Conservation (phyloP, 78 protist genomes). For the Emiliania huxleyi region DNA sequence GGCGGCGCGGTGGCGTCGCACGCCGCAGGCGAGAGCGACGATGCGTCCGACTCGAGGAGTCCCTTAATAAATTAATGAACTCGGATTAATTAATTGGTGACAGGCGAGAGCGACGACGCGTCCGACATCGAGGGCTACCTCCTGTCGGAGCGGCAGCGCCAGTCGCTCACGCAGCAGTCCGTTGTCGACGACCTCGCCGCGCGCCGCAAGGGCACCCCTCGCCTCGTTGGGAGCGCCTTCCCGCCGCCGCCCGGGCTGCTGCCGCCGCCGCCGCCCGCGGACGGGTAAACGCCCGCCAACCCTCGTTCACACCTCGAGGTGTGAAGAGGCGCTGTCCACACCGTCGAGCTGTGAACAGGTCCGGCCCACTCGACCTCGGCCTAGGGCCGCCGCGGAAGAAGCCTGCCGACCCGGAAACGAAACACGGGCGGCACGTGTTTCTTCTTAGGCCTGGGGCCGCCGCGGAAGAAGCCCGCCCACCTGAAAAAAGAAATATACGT, state of each 20-base stretch:
- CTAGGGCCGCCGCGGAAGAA: no score
- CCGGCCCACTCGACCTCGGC: background rate
- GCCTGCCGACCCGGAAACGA: no score
- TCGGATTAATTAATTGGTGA: no score
- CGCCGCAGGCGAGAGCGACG: background rate
- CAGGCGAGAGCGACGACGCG: background rate
- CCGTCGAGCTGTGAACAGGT: no score
- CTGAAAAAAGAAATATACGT: no score
- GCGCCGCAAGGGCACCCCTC: background rate
- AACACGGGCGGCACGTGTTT: no score
- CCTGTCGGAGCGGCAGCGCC: background rate
- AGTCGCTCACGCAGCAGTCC: background rate
- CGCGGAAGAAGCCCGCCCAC: no score
- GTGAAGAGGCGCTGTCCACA: no score
- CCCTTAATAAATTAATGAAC: no score
- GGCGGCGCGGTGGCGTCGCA: background rate
- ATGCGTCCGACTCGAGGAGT: background rate
- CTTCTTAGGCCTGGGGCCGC: no score
- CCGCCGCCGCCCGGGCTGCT: background rate
- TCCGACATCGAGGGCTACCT: background rate
- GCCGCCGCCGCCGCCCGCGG: background rate
- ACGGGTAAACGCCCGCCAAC: no score
- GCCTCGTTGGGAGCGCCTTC: background rate
- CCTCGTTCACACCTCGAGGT: no score
- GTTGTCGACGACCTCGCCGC: background rate